These are phyloP conservation scores for Leucoagaricus sp. DNA, from an alignment of 1,284 basidiomycete species.

Conservation along the genomic window DNA sequence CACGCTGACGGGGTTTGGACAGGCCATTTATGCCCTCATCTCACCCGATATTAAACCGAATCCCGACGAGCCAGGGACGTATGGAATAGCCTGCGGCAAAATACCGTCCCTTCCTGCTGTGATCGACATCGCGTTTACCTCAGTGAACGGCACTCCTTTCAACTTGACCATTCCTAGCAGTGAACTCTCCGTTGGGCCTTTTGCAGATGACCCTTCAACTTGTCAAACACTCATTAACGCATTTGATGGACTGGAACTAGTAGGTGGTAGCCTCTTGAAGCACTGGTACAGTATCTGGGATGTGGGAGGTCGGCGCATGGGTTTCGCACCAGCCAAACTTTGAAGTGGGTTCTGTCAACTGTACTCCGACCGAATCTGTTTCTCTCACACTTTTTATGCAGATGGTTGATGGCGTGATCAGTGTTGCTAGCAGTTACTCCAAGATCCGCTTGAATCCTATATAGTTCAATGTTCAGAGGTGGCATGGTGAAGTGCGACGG, in stretches of 20 bases:
- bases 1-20: conserved; percentile 14
- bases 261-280: conserved; percentile 54
- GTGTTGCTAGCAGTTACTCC: not conserved
- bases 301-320: conserved; percentile 45
- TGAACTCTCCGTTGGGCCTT: conserved; percentile 58
- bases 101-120: conserved; percentile 46
- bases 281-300: conserved; percentile 62
- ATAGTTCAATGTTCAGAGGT: conserved; percentile 5
- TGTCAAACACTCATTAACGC: conserved; percentile 62
- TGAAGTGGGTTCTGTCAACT: conserved; percentile 8
- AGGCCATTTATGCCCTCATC: conserved; percentile 58
- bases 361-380: not conserved
- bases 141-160: conserved; percentile 45
- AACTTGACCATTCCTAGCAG: conserved; percentile 56
- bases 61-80: conserved; percentile 51
- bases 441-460: conserved; percentile 7
- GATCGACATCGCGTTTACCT: conserved; percentile 55
- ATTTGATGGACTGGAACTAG: conserved; percentile 47
- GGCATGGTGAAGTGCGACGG: conserved; percentile 1
- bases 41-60: conserved; percentile 55
- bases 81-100: conserved; percentile 51
- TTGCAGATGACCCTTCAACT: conserved; percentile 43
- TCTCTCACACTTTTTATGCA: not conserved
- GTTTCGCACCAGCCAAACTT: conserved; percentile 42
- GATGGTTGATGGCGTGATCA: conserved; percentile 6